A percentile compares a stretch with the other conserved stretches of the same genome.
Conservation (phyloP, 306 rosid species). For the Quercus parvula region DNA sequence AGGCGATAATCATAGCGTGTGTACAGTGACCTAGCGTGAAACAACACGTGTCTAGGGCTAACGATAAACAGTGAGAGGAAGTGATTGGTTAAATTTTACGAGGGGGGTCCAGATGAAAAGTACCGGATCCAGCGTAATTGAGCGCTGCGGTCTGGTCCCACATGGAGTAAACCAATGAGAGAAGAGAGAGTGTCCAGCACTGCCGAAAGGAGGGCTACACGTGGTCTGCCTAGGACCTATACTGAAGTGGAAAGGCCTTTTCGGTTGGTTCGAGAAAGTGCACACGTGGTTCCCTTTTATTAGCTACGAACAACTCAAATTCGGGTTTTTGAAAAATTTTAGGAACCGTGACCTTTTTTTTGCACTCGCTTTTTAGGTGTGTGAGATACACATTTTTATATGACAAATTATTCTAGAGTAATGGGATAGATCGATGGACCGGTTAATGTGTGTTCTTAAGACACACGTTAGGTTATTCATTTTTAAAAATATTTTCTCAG, state of each 20-base stretch:
- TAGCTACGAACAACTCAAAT: slow-evolving; percentile 12
- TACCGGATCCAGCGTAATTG: slow-evolving; percentile 18
- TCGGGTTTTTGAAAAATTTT: background rate
- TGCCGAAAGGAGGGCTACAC: slow-evolving; percentile 39
- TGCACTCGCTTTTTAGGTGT: background rate
- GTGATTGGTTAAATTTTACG: slow-evolving; percentile 19
- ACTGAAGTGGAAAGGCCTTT: slow-evolving; percentile 4
- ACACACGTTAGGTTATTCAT: no score
- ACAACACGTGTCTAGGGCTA: slow-evolving; percentile 25
- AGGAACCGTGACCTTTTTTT: rapidly evolving
- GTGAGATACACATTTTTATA: background rate
- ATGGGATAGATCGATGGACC: background rate
- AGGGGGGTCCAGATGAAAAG: slow-evolving; percentile 16
- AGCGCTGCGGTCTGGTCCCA: slow-evolving; percentile 25
- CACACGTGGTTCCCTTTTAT: slow-evolving; percentile 32
- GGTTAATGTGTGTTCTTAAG: no score
- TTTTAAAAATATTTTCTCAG: no score
- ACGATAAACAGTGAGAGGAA: background rate
- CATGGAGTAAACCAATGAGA: slow-evolving; percentile 10
- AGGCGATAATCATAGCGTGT: slow-evolving; percentile 5
- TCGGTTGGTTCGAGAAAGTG: slow-evolving; percentile 30
- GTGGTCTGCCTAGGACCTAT: slow-evolving; percentile 30
- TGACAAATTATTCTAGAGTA: no score
- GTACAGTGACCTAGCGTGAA: slow-evolving; percentile 12
- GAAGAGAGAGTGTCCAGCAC: slow-evolving; percentile 33